Conservation (phyloP, 345 rosid species). For the Angophora floribunda region DNA sequence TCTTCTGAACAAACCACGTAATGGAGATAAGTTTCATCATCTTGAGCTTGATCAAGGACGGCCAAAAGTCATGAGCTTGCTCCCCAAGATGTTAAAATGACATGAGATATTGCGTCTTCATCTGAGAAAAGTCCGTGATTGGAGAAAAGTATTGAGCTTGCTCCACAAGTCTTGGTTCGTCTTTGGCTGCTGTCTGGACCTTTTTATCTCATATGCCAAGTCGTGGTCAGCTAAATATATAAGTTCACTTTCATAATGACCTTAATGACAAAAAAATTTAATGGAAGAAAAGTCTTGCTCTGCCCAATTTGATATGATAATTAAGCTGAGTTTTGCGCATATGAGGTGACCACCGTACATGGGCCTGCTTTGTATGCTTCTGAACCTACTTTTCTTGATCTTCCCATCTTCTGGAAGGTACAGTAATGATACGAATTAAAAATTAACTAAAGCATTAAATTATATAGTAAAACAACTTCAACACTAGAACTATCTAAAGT, state of each 20-base stretch:
- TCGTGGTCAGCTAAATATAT: background rate
- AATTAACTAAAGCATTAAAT: background rate
- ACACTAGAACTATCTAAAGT: background rate
- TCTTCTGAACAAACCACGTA: background rate
- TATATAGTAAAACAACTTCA: background rate
- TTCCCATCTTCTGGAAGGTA: no score
- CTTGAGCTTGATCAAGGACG: background rate
- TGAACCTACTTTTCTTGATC: background rate
- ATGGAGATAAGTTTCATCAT: background rate
- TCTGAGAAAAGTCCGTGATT: background rate
- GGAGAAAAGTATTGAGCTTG: background rate
- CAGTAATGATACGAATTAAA: no score
- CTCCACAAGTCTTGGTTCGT: background rate
- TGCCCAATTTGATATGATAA: background rate
- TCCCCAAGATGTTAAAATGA: background rate
- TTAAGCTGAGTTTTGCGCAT: background rate
- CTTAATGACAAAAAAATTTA: background rate
- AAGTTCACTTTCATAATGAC: background rate
- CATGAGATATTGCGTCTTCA: background rate
- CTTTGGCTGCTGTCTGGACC: background rate
- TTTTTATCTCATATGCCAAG: background rate
- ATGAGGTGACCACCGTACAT: background rate
- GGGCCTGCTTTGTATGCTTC: background rate
- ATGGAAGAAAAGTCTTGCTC: background rate
- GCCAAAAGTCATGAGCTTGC: background rate